These are phyloP conservation scores for Cystobasidium tubakii DNA, from an alignment of 768 basidiomycete genomes.

Conservation along the genomic window DNA sequence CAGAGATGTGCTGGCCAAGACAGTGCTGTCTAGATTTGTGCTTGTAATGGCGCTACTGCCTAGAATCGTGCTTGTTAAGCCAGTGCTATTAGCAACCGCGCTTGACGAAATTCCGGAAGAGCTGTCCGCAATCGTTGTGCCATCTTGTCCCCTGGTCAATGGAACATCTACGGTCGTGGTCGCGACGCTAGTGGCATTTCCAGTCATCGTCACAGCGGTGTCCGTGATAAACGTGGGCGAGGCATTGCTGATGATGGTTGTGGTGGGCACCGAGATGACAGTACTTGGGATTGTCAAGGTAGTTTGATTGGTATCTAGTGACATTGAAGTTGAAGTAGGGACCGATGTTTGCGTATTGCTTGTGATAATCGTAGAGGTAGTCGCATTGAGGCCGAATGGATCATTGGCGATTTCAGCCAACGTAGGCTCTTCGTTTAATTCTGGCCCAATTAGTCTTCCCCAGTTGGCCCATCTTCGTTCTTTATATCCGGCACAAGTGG, in stretches of 20 bases:
- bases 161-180: not conserved
- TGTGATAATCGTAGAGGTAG: conserved; percentile 1
- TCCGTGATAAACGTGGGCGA: not conserved
- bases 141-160: not conserved
- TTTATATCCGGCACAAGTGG: conserved; percentile 10
- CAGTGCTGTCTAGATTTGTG: not conserved
- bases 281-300: not conserved
- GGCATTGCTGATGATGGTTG: not conserved
- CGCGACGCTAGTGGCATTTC: not conserved
- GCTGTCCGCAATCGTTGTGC: not conserved
- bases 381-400: not conserved
- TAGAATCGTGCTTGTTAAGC: not conserved
- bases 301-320: conserved; percentile 8
- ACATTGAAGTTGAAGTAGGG: not conserved
- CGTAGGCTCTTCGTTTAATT: conserved; percentile 9
- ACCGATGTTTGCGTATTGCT: not conserved
- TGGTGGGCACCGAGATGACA: not conserved
- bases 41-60: not conserved
- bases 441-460: conserved; percentile 9
- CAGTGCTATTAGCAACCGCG: not conserved
- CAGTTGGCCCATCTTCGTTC: conserved; percentile 17
- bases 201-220: not conserved
- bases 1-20: not conserved
- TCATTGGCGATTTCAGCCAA: conserved; percentile 24
- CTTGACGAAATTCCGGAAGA: not conserved